These are phyloP conservation scores for Metschnikowia gruessii DNA, from an alignment of 805 yeast species.

Conservation along the genomic window DNA sequence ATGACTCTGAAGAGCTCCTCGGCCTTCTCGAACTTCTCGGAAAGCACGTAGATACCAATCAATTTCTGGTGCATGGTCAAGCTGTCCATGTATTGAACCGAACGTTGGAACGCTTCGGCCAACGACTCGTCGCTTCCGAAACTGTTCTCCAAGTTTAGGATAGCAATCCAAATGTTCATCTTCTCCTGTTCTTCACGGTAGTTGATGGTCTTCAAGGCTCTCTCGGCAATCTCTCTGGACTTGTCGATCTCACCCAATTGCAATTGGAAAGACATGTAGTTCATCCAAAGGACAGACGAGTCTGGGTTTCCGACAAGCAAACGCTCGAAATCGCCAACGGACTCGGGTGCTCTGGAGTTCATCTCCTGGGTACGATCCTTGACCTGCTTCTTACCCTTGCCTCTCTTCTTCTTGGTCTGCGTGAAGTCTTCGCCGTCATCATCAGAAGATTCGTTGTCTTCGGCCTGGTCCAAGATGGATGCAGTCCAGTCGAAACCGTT, in stretches of 20 bases:
- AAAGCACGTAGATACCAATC: slow-evolving; percentile 67
- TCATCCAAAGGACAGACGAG: slow-evolving; percentile 94
- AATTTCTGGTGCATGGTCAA: slow-evolving; percentile 75
- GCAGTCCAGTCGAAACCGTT: slow-evolving; percentile 97
- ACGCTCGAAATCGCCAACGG: slow-evolving; percentile 89
- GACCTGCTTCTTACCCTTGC: slow-evolving; percentile 48
- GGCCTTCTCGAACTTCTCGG: slow-evolving; percentile 73
- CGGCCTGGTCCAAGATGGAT: slow-evolving; percentile 77
- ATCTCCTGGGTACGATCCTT: slow-evolving; percentile 86
- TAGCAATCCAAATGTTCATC: slow-evolving; percentile 92
- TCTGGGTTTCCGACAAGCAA: slow-evolving; percentile 87
- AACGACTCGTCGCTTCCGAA: slow-evolving; percentile 85
- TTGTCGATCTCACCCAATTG: slow-evolving; percentile 92
- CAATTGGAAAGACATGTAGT: slow-evolving; percentile 96
- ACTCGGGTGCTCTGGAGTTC: slow-evolving; percentile 83
- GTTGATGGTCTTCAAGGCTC: slow-evolving; percentile 87
- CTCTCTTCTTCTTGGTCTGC: slow-evolving; percentile 44
- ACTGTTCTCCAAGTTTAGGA: slow-evolving; percentile 87
- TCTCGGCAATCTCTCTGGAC: slow-evolving; percentile 88
- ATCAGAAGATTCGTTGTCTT: slow-evolving; percentile 50
- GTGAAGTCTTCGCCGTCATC: slow-evolving; percentile 59
- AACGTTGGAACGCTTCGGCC: slow-evolving; percentile 74
- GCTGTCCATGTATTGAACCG: slow-evolving; percentile 91
- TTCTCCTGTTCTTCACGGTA: slow-evolving; percentile 92
- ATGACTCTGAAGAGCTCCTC: slow-evolving; percentile 60